Percentiles rank a stretch among this genome's conserved stretches.
Evolutionary conservation across 164 flowering plant species (phyloP).

Genomic region (Liquidambar formosana): DNA sequence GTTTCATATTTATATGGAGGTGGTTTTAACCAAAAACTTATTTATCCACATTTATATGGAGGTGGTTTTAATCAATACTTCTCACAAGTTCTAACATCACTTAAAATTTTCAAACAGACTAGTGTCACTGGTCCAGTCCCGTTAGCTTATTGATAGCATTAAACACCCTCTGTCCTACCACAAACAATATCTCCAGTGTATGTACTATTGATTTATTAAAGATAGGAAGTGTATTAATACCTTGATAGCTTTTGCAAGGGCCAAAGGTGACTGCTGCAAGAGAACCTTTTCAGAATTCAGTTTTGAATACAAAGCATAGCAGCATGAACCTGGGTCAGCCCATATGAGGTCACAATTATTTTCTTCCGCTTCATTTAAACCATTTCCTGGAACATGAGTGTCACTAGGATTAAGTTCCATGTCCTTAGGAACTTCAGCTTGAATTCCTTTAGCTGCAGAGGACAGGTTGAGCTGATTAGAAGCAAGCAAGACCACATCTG

Average conservation of each 20-base stretch:
- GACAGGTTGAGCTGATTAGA: slow-evolving; percentile 49
- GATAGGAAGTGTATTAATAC: slow-evolving; percentile 28
- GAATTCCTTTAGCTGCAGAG: slow-evolving; percentile 19
- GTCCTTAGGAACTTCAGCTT: slow-evolving; percentile 9
- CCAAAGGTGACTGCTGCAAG: slow-evolving; percentile 81
- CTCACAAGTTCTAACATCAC: too few relatives aligned
- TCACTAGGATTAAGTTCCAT: slow-evolving; percentile 16
- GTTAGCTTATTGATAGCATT: too few relatives aligned
- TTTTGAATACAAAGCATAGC: slow-evolving; percentile 84
- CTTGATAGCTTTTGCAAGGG: slow-evolving; percentile 94
- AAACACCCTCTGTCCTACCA: background rate
- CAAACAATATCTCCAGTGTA: background rate
- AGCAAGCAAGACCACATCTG: slow-evolving; percentile 74
- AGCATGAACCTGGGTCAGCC: slow-evolving; percentile 83
- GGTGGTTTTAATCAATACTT: too few relatives aligned
- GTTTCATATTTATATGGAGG: too few relatives aligned
- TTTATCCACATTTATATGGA: too few relatives aligned
- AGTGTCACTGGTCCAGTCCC: too few relatives aligned
- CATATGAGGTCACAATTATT: slow-evolving; percentile 44
- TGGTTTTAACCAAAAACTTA: too few relatives aligned
- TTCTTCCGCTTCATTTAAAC: slow-evolving; percentile 25
- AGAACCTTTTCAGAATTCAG: slow-evolving; percentile 62
- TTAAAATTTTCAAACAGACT: too few relatives aligned
- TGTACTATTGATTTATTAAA: background rate
- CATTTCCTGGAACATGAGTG: slow-evolving; percentile 13